Conservation (phyloP, 1,284 basidiomycete species). For the Omphalotus olearius region DNA sequence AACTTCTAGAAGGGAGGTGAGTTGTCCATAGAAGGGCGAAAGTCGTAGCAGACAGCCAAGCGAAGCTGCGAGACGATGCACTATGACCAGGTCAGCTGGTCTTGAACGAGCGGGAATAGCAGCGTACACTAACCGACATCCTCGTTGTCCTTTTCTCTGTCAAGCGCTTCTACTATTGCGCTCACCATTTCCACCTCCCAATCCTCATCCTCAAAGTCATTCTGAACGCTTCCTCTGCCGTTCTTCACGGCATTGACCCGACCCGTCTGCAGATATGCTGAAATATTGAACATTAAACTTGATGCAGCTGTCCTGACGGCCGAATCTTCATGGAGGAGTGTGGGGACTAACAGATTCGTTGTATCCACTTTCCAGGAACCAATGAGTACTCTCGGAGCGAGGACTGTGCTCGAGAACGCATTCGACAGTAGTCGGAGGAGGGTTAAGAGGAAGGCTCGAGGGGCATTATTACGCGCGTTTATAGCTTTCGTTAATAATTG, state of each 20-base stretch:
- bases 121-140: conserved; percentile 64
- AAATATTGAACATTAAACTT: conserved; percentile 75
- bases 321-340: conserved; percentile 65
- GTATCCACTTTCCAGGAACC: conserved; percentile 29
- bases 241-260: conserved; percentile 44
- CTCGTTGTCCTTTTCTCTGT: conserved; percentile 65
- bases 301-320: conserved; percentile 76
- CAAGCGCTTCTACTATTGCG: conserved; percentile 73
- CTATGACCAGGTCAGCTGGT: conserved; percentile 30
- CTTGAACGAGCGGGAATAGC: background rate
- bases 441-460: conserved; percentile 63
- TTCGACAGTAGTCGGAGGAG: conserved; percentile 75
- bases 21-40: conserved; percentile 57
- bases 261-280: conserved; percentile 58
- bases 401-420: conserved; percentile 50
- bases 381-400: conserved; percentile 51
- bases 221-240: conserved; percentile 34
- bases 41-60: conserved; percentile 71
- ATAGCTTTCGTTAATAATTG: conserved; percentile 42
- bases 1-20: conserved; percentile 63
- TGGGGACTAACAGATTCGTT: conserved; percentile 55
- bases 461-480: conserved; percentile 26
- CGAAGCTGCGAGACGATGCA: conserved; percentile 76
- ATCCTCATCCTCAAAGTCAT: conserved; percentile 49
- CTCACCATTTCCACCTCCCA: conserved; percentile 83